Evolutionary conservation across 768 basidiomycete species (phyloP).

Genomic region (Lenzites betulinus): DNA sequence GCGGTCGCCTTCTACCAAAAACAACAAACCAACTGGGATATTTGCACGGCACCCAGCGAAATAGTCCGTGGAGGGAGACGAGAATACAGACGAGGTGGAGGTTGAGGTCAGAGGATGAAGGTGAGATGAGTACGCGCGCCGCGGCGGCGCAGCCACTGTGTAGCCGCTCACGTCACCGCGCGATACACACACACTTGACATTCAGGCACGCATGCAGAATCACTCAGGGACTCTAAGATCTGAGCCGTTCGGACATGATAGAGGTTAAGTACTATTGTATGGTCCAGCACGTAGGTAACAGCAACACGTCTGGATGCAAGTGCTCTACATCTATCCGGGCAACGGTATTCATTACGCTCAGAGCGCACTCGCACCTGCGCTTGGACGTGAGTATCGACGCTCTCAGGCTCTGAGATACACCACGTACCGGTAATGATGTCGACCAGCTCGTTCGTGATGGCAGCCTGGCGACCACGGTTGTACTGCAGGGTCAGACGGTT

Average conservation of each 20-base stretch:
- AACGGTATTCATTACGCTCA: slow-evolving; percentile 17
- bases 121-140: neutral
- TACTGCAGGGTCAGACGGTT: slow-evolving; percentile 85
- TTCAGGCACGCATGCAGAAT: neutral
- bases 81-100: neutral
- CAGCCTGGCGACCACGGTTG: slow-evolving; percentile 98
- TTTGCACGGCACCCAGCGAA: too few species aligned
- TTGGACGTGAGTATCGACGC: neutral
- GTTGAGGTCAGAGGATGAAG: neutral
- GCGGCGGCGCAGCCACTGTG: neutral
- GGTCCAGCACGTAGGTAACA: slow-evolving; percentile 11
- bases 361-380: slow-evolving; percentile 52
- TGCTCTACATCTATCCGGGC: slow-evolving; percentile 17
- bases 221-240: neutral
- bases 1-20: neutral
- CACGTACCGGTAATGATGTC: slow-evolving; percentile 86
- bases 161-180: slow-evolving; percentile 19
- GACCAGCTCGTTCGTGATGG: slow-evolving; percentile 94
- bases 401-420: neutral
- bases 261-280: slow-evolving; percentile 15
- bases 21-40: neutral
- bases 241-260: neutral
- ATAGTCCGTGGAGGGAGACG: neutral
- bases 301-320: neutral
- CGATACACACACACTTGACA: neutral